Base-by-base conservation (phyloP, 2,329 filamentous ascomycete genomes). In the Xylariales sp. region DNA sequence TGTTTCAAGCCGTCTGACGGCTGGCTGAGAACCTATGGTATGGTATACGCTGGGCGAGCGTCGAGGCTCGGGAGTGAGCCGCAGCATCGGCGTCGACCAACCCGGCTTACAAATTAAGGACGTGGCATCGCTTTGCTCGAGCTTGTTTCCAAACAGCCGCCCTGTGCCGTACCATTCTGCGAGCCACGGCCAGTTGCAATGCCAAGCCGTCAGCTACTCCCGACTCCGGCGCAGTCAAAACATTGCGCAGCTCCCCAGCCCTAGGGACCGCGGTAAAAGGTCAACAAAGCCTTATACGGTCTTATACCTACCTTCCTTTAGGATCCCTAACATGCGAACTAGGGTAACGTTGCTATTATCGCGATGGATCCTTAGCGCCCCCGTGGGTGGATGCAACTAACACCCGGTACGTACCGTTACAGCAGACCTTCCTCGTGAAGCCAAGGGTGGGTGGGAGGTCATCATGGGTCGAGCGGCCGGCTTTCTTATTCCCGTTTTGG, bases 281-380 rank as follows among this genome's bases (percentile, higher is more conserved):
- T n/a, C 3, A 36, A 16, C 62, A 65, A 18, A 55, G 65, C 57
- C 57, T 18, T 53, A 45, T 43, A 32, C 18, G 50, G 65, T 52
- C 57, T 18, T 53, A 45, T 43, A 32, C 18, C 28, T 14, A 18
- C 53, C 4, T 39, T 50, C 9, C 28, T 56, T 50, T 34, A 0
- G 46, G 14, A 39, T 30, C 52, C 4, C 18, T 52, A 36, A 45
- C 53, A 14, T 56, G 52, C 52, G 23, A 50, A 28, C 23, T 3
- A n/a, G 62, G 64, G 67, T 67, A 67, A 67, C 59, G 53, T 65
- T 69, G 53, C 52, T 12, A 49, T 16, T n/a, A 58, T 57, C n/a
- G 56, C 36, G 30, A 57, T 62, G 57, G 65, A 65, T 68, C 62
- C 57, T 59, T 61, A 54, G 65, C 46, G 46, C 18, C n/a, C 46